These are phyloP conservation scores for Mortierella sp. DNA, from an alignment of 371 early-diverging fungal species.

Conservation along the genomic window DNA sequence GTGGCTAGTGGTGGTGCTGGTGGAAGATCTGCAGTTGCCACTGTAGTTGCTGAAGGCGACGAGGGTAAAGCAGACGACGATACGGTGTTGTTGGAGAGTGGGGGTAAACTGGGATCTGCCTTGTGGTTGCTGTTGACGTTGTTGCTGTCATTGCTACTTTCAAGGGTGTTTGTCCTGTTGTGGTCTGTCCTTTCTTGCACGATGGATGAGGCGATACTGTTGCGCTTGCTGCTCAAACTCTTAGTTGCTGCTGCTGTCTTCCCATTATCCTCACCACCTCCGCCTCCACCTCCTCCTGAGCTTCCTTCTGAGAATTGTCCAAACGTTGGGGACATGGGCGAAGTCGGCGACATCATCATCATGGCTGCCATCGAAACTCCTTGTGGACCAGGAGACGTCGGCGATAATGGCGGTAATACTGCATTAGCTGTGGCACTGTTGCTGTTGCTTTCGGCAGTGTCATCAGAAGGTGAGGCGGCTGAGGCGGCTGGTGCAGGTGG, in stretches of 20 bases:
- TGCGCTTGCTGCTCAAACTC: neutral
- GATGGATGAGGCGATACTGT: neutral
- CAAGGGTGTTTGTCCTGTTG: neutral
- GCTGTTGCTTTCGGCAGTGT: neutral
- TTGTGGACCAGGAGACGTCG: slow-evolving; percentile 8
- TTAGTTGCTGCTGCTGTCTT: neutral
- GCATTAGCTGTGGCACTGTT: neutral
- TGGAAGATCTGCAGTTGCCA: neutral
- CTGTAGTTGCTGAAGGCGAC: neutral
- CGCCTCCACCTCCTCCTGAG: neutral
- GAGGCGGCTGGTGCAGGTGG: slow-evolving; percentile 20
- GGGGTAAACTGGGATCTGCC: neutral
- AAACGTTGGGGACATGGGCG: slow-evolving; percentile 21
- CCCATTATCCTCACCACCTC: neutral
- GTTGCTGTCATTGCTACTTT: neutral
- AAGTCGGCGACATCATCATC: slow-evolving; percentile 7
- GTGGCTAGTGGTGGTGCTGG: neutral
- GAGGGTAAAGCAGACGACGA: slow-evolving; percentile 3
- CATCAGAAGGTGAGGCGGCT: neutral
- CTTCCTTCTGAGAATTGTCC: slow-evolving; percentile 5
- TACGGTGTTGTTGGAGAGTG: slow-evolving; percentile 3
- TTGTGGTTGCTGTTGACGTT: neutral
- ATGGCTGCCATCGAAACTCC: neutral
- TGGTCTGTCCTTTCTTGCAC: neutral
- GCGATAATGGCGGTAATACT: neutral